A percentile compares a stretch with the other conserved stretches of the same genome.
phyloP scores from a whole-genome alignment of 805 yeast genomes.

The Henningerozyma blattae region DNA sequence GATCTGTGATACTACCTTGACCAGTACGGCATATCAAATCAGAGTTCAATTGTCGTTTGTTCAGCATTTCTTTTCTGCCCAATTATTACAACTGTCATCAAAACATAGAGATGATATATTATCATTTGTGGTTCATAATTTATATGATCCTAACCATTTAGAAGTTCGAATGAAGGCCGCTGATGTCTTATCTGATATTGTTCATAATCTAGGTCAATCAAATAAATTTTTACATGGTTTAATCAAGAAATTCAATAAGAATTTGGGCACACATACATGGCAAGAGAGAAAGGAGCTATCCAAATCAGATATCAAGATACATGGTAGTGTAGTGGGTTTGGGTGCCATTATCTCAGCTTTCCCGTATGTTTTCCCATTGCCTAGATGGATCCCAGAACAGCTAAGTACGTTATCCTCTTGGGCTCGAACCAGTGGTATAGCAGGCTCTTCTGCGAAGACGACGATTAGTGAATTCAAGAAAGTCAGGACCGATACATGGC shows the following conservation, averaged over 20 bases:
- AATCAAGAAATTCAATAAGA: conserved; percentile 30
- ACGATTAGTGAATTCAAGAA: conserved; percentile 76
- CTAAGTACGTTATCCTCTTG: conserved; percentile 58
- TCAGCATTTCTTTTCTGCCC: conserved; percentile 60
- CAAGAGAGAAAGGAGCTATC: conserved; percentile 26
- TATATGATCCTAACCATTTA: conserved; percentile 50
- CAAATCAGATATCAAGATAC: conserved; percentile 37
- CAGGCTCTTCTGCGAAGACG: conserved; percentile 77
- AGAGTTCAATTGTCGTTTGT: conserved; percentile 55
- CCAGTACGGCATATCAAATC: conserved; percentile 48
- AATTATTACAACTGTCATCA: conserved; percentile 40
- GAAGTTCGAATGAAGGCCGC: conserved; percentile 72
- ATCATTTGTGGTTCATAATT: conserved; percentile 32
- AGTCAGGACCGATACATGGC: conserved; percentile 94
- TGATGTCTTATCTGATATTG: conserved; percentile 62
- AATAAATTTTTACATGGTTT: conserved; percentile 27
- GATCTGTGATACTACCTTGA: conserved; percentile 27
- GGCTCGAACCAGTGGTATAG: conserved; percentile 63
- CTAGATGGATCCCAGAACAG: conserved; percentile 73
- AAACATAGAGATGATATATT: conserved; percentile 40
- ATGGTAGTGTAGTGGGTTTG: conserved; percentile 79
- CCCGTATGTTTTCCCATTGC: conserved; percentile 86
- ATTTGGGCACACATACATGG: conserved; percentile 16
- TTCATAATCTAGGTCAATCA: conserved; percentile 45
- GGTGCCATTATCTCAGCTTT: conserved; percentile 85